Conservation (phyloP, 495 filamentous ascomycete species). For the Penicillium silybi region DNA sequence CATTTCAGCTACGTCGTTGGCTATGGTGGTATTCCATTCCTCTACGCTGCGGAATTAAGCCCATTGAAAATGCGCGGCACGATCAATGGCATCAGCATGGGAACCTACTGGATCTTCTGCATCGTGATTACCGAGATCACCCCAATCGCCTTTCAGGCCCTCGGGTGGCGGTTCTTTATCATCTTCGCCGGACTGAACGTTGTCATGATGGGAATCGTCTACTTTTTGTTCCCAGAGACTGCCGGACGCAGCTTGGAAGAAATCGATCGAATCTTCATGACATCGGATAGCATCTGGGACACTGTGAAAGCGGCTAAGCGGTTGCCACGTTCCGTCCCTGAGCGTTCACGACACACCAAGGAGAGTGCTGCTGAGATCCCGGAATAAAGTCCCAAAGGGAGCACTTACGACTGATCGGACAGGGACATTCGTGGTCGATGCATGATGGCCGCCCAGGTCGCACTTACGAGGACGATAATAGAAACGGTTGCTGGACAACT, state of each 20-base stretch:
- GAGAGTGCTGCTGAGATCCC: not conserved
- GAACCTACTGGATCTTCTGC: slow-evolving; percentile 41
- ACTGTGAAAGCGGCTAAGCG: slow-evolving; percentile 9
- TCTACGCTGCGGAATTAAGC: slow-evolving; percentile 51
- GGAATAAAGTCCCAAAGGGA: too few species aligned
- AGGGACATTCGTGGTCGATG: too few species aligned
- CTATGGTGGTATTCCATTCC: slow-evolving; percentile 48
- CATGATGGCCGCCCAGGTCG: too few species aligned
- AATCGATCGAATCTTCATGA: slow-evolving; percentile 50
- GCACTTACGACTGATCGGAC: too few species aligned
- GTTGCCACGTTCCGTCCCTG: not conserved
- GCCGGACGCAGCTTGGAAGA: slow-evolving; percentile 50
- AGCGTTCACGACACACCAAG: not conserved
- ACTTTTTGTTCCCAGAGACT: slow-evolving; percentile 52
- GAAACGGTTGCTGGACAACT: not conserved
- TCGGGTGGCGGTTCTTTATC: slow-evolving; percentile 19
- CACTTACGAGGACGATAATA: not conserved
- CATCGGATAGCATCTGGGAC: slow-evolving; percentile 10
- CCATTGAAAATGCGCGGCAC: slow-evolving; percentile 45
- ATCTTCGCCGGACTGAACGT: slow-evolving; percentile 18
- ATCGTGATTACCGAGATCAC: slow-evolving; percentile 20
- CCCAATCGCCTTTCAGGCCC: slow-evolving; percentile 12
- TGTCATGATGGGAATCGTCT: slow-evolving; percentile 23
- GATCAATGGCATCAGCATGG: slow-evolving; percentile 41
- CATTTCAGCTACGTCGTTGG: slow-evolving; percentile 48